Conservation (phyloP, 78 protist species). For the Tieghemostelium lacteum region DNA sequence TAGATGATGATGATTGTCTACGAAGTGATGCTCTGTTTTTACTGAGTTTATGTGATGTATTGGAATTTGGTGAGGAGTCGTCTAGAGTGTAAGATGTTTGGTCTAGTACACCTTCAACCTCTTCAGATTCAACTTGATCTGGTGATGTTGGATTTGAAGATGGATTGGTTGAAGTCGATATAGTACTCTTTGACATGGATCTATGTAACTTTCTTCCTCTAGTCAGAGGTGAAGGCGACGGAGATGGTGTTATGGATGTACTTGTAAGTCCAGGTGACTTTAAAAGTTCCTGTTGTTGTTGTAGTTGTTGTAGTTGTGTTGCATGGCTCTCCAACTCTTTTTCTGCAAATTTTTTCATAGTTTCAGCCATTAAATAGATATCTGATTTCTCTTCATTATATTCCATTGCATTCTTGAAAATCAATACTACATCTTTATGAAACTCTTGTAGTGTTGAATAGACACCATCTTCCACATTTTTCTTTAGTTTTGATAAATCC, state of each 20-base stretch:
- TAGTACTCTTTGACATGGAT: background rate
- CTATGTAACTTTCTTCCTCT: background rate
- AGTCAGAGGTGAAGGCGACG: background rate
- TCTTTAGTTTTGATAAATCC: constrained; percentile 60
- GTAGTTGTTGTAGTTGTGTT: background rate
- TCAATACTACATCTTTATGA: constrained; percentile 36
- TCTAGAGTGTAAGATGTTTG: no score
- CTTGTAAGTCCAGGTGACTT: background rate
- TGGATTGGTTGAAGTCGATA: background rate
- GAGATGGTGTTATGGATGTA: background rate
- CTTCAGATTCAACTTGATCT: no score
- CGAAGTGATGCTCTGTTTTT: no score
- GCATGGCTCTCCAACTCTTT: constrained; percentile 80
- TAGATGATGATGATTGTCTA: no score
- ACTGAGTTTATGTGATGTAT: no score
- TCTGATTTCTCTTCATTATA: constrained; percentile 72
- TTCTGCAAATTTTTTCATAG: constrained; percentile 58
- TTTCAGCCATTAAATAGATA: constrained; percentile 35
- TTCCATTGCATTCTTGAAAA: constrained; percentile 64
- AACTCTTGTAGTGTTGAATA: constrained; percentile 23
- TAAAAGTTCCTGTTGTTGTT: background rate
- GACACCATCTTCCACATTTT: constrained; percentile 47
- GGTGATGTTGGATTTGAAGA: background rate
- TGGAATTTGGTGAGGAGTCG: no score
- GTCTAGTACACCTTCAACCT: no score